phyloP scores from a whole-genome alignment of 2,329 filamentous ascomycete species.

The Epicoccum sorghinum region DNA sequence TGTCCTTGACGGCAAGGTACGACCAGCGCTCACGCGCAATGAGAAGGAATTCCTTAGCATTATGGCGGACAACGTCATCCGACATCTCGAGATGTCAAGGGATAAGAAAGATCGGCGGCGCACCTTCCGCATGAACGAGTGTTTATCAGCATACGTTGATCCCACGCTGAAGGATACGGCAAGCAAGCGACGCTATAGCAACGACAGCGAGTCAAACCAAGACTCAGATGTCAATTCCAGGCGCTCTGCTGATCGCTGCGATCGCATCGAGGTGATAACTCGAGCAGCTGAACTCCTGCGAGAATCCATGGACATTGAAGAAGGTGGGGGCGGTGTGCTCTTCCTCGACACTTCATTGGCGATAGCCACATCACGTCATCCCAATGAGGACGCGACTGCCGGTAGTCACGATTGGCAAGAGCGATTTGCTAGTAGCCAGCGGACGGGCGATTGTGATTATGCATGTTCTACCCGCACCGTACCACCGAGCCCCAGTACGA shows the following conservation, averaged over 20 bases:
- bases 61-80: constrained; percentile 42
- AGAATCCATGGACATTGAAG: constrained; percentile 53
- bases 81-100: constrained; percentile 42
- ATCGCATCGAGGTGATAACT: constrained; percentile 52
- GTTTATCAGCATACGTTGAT: constrained; percentile 33
- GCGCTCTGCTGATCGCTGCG: constrained; percentile 32
- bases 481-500: constrained; percentile 23
- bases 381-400: not conserved
- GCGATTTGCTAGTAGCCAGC: not conserved
- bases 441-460: not conserved
- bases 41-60: constrained; percentile 28
- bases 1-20: constrained; percentile 33
- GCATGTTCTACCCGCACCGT: not conserved
- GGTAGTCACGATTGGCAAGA: not conserved
- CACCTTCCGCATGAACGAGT: constrained; percentile 32
- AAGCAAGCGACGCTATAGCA: constrained; percentile 1
- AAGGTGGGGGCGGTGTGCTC: constrained; percentile 57
- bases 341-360: constrained; percentile 46
- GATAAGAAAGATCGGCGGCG: constrained; percentile 42
- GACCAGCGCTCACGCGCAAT: constrained; percentile 22
- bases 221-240: constrained; percentile 3
- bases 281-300: constrained; percentile 57
- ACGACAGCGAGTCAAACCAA: constrained; percentile 1
- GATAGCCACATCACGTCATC: not conserved
- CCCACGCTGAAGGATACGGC: constrained; percentile 4